These are phyloP conservation scores for Pleoardoris graminearum DNA, from an alignment of 2,329 filamentous ascomycete species.

Conservation along the genomic window DNA sequence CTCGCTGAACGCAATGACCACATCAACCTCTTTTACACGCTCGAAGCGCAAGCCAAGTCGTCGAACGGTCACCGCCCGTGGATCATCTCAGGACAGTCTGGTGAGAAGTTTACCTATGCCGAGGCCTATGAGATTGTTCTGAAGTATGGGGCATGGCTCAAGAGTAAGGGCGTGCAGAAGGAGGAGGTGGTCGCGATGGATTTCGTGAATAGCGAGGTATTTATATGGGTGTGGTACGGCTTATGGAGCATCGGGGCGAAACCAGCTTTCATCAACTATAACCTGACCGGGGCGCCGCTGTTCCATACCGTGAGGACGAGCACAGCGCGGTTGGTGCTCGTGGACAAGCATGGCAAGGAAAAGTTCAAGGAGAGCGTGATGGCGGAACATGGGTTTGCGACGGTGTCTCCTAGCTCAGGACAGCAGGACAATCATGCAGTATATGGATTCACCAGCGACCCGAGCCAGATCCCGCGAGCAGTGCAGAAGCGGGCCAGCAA, in stretches of 20 bases:
- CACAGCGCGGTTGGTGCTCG: constrained; percentile 59
- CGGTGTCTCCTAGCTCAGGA: constrained; percentile 3
- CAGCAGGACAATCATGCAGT: constrained; percentile 17
- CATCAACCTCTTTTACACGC: constrained; percentile 58
- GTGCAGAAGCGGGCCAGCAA: constrained; percentile 25
- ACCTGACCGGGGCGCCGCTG: constrained; percentile 41
- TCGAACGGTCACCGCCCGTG: constrained; percentile 32
- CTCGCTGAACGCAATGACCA: constrained; percentile 61
- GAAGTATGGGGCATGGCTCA: constrained; percentile 44
- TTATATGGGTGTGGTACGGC: constrained; percentile 45
- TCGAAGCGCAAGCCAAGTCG: constrained; percentile 38
- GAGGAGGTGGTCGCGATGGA: constrained; percentile 46
- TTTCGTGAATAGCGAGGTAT: constrained; percentile 42
- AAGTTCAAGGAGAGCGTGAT: constrained; percentile 35
- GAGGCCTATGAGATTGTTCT: constrained; percentile 41
- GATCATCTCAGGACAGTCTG: constrained; percentile 36
- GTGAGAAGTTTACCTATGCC: constrained; percentile 39
- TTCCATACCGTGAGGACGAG: constrained; percentile 61
- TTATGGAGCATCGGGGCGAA: constrained; percentile 45
- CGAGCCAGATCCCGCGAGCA: constrained; percentile 20
- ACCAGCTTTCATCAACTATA: constrained; percentile 47
- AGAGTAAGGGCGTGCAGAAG: constrained; percentile 38
- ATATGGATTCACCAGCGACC: constrained; percentile 31
- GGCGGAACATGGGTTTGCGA: constrained; percentile 35
- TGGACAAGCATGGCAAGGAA: constrained; percentile 56